Percentiles rank a stretch among this genome's conserved stretches.
Evolutionary conservation across 2,329 filamentous ascomycete genomes (phyloP).

Genomic region (Fusarium torulosum): DNA sequence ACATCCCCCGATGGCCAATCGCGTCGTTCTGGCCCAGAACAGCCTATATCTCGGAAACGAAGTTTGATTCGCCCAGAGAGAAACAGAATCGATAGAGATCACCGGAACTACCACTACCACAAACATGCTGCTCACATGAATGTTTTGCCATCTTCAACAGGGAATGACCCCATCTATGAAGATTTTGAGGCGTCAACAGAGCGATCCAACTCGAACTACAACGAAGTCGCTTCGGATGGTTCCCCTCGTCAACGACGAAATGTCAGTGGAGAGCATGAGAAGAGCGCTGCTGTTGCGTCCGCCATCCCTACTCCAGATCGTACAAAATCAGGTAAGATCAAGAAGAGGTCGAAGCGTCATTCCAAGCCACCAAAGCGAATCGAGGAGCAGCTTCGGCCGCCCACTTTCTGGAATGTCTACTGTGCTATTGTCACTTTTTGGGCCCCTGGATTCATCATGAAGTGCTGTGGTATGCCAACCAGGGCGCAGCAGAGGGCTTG

Average conservation of each 20-base stretch:
- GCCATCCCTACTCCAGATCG: constrained; percentile 54
- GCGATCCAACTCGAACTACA: constrained; percentile 60
- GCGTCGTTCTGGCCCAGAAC: constrained; percentile 48
- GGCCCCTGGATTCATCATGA: constrained; percentile 86
- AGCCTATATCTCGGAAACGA: constrained; percentile 75
- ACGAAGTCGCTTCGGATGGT: constrained; percentile 61
- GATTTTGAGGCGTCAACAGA: constrained; percentile 76
- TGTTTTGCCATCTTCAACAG: constrained; percentile 89
- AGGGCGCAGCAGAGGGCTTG: constrained; percentile 92
- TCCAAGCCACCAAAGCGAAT: constrained; percentile 63
- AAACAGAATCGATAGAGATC: constrained; percentile 83
- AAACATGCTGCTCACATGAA: constrained; percentile 95
- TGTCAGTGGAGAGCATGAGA: constrained; percentile 51
- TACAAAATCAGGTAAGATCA: constrained; percentile 71
- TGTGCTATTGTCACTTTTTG: constrained; percentile 95
- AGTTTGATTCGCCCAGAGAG: constrained; percentile 92
- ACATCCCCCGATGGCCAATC: constrained; percentile 52
- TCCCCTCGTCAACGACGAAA: constrained; percentile 57
- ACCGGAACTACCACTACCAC: constrained; percentile 96
- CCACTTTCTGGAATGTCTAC: constrained; percentile 94
- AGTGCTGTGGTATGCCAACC: constrained; percentile 85
- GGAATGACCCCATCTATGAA: constrained; percentile 89
- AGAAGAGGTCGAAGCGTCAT: constrained; percentile 65
- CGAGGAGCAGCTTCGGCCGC: constrained; percentile 77
- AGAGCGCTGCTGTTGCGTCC: constrained; percentile 47